Percentiles rank a stretch among this genome's conserved stretches.
Evolutionary conservation across 768 basidiomycete species (phyloP).

Genomic region (Brasilioporus rufonigricans): DNA sequence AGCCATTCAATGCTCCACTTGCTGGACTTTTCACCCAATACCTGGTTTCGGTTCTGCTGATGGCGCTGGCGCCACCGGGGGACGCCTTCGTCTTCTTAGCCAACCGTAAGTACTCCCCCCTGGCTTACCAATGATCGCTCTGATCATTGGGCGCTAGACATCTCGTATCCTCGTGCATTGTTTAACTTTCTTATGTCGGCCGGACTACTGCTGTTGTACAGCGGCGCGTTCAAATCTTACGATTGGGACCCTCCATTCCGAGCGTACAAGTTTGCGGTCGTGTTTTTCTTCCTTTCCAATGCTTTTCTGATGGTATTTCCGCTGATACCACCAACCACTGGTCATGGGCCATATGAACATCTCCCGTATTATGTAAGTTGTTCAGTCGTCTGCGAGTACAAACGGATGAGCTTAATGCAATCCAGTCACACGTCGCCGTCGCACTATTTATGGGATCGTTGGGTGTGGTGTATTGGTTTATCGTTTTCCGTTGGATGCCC

Average conservation of each 20-base stretch:
- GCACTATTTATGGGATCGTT: slow-evolving; percentile 46
- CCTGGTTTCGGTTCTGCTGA: slow-evolving; percentile 51
- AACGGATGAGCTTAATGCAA: not conserved
- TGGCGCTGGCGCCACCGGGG: slow-evolving; percentile 60
- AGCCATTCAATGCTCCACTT: slow-evolving; percentile 67
- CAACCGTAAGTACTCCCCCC: slow-evolving; percentile 44
- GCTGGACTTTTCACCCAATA: slow-evolving; percentile 64
- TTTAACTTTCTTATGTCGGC: slow-evolving; percentile 60
- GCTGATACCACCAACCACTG: slow-evolving; percentile 57
- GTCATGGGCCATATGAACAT: slow-evolving; percentile 48
- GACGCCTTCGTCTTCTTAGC: slow-evolving; percentile 74
- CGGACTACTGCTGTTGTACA: slow-evolving; percentile 61
- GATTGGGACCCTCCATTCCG: slow-evolving; percentile 67
- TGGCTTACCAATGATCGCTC: not conserved
- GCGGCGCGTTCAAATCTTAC: slow-evolving; percentile 39
- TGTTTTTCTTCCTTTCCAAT: slow-evolving; percentile 63
- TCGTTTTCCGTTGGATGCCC: slow-evolving; percentile 52
- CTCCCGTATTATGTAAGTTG: slow-evolving; percentile 68
- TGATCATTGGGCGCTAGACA: slow-evolving; percentile 36
- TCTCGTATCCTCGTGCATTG: slow-evolving; percentile 54
- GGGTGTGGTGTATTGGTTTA: slow-evolving; percentile 57
- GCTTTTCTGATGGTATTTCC: slow-evolving; percentile 62
- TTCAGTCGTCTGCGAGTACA: not conserved
- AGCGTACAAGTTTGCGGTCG: slow-evolving; percentile 47
- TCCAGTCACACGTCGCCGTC: slow-evolving; percentile 47